Conservation (phyloP, 495 filamentous ascomycete species). For the Elasticomyces elasticus region DNA sequence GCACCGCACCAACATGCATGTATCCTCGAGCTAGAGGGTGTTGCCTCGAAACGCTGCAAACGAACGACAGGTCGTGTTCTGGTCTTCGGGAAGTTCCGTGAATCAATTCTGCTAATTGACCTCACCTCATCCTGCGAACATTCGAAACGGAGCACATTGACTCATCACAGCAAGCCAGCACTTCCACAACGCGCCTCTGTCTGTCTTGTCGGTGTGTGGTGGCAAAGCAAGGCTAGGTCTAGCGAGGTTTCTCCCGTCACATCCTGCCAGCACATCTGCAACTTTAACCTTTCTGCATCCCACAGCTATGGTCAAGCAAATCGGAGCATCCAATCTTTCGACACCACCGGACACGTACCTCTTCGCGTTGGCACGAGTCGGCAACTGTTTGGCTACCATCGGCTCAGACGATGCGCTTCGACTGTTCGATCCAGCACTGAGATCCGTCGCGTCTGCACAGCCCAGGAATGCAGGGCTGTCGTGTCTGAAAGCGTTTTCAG, state of each 20-base stretch:
- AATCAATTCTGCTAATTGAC: too few species aligned
- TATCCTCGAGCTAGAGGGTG: background rate
- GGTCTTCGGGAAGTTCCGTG: too few species aligned
- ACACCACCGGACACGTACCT: constrained; percentile 18
- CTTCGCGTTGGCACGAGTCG: constrained; percentile 8
- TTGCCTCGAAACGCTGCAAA: background rate
- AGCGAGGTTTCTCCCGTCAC: background rate
- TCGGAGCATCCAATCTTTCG: constrained; percentile 8
- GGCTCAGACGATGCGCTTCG: constrained; percentile 34
- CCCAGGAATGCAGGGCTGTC: constrained; percentile 47
- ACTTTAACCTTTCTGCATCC: background rate
- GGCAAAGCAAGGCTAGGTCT: background rate
- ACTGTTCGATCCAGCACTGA: constrained; percentile 13
- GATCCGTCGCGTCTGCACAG: constrained; percentile 26
- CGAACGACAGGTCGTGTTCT: too few species aligned
- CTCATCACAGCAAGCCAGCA: too few species aligned
- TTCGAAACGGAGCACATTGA: too few species aligned
- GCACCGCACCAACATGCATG: background rate
- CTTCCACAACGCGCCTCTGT: too few species aligned
- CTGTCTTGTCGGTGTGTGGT: too few species aligned
- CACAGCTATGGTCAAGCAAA: constrained; percentile 10
- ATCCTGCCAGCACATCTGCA: constrained; percentile 4
- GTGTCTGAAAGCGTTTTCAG: constrained; percentile 40
- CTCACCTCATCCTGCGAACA: too few species aligned
- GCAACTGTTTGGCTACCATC: constrained; percentile 26